Conservation (phyloP, 73 alveolate genomes). For the Effrenium voratum region DNA sequence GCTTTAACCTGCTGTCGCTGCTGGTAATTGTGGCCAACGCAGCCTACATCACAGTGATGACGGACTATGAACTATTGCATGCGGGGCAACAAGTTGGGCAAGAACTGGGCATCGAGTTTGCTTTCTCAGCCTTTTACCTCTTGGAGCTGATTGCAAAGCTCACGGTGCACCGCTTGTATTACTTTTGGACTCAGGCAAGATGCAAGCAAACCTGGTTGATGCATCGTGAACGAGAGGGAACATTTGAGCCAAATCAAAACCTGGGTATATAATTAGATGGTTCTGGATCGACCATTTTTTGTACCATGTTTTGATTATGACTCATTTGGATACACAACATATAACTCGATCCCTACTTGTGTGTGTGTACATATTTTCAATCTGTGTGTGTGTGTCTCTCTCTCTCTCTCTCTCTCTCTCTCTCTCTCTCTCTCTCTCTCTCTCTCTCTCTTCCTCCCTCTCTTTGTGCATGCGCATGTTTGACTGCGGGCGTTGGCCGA, state of each 20-base stretch:
- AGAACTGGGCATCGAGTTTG: constrained; percentile 5
- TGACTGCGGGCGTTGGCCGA: no score
- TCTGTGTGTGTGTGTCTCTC: no score
- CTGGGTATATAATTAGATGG: background rate
- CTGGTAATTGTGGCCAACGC: constrained; percentile 3
- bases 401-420: no score
- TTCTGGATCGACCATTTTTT: no score
- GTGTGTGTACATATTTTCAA: no score
- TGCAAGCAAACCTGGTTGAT: no score
- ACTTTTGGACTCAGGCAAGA: constrained; percentile 19
- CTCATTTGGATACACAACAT: background rate
- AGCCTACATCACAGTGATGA: constrained; percentile 30
- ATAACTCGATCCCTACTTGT: no score
- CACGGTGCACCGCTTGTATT: constrained; percentile 61
- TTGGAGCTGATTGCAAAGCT: constrained; percentile 55
- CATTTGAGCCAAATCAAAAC: background rate
- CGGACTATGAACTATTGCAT: background rate
- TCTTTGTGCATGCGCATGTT: no score
- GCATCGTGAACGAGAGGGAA: background rate
- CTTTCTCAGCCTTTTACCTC: constrained; percentile 49
- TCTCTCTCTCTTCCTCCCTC: no score
- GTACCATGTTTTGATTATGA: background rate
- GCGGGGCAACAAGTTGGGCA: background rate
- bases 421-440: no score
- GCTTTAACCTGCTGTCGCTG: constrained; percentile 26